Evolutionary conservation across 208 protist genomes (phyloP).

Genomic region (Leishmania guyanensis): DNA sequence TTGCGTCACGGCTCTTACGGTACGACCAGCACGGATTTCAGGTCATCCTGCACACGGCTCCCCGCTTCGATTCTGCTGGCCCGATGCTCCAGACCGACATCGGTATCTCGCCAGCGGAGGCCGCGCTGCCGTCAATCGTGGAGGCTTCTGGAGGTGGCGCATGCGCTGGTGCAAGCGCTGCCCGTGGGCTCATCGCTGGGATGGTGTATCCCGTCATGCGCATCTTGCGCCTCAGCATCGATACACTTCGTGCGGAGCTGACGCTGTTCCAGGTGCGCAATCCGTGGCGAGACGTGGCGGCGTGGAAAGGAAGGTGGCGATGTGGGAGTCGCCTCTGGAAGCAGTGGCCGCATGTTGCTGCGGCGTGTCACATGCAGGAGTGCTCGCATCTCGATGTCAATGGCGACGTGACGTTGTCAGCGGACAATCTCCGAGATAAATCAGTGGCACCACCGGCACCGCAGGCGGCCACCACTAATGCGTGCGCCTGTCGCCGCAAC

Average conservation of each 20-base stretch:
- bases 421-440: background rate
- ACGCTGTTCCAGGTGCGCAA: conserved; percentile 31
- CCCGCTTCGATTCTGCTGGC: background rate
- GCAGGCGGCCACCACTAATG: background rate
- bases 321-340: conserved; percentile 27
- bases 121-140: background rate
- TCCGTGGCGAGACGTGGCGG: conserved; percentile 23
- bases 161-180: background rate
- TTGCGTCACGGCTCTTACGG: conserved; percentile 25
- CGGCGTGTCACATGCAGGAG: conserved; percentile 20
- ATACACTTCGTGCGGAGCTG: conserved; percentile 15
- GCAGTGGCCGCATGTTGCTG: conserved; percentile 21
- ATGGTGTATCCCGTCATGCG: conserved; percentile 29
- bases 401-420: background rate
- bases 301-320: conserved; percentile 30
- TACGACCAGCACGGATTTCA: conserved; percentile 30
- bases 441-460: background rate
- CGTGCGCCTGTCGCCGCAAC: conserved; percentile 17
- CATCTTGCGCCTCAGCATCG: conserved; percentile 22
- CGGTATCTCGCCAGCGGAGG: background rate
- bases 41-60: conserved; percentile 29
- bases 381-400: background rate
- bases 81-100: background rate
- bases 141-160: background rate
- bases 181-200: conserved; percentile 6